Evolutionary conservation across 371 early-diverging fungal genomes (phyloP), one percentile per base, ranked within the genome.

Genomic region (Mucor plumbeus): DNA sequence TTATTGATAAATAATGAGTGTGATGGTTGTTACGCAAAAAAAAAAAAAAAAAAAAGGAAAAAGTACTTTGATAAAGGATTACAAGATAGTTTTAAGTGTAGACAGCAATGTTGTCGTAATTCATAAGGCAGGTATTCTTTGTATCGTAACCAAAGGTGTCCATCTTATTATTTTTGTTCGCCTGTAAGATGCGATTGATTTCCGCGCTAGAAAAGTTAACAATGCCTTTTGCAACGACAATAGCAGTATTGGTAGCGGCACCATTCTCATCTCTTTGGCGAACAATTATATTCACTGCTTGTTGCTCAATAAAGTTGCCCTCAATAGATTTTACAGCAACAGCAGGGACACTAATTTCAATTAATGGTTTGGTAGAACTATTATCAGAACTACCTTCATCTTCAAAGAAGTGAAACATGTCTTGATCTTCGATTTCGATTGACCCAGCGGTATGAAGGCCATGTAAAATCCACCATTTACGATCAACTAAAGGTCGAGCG

Each of bases 391-490:
- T 81, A 3, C 87, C 80, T 35, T 95, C 63, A 4, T 96, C 96
- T 14, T 76, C 83, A 47, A 17, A 7, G 8, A 19, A 47, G 47
- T 4, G 17, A 6, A 3, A 47, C 19, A 26, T 26, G 4, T 47
- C 19, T 19, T 47, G 10, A 47, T 47, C 47, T 17, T 47, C 47
- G 5, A 98, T 80, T 66, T 83, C 88, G 34, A 98, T 74, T 1
- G 87, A 88, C 15, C 98, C 98, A 2, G 89, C 89, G 9, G 92
- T 83, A 67, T 91, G 90, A 62, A 97, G 80, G 15, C 96, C 95
- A 72, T 95, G 92, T 73, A 90, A 77, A 72, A 97, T 94, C 97
- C 97, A 96, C 96, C 96, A 97, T 68, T 95, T 93, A 61, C 92
- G 88, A 79, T 95, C 94, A 34, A 90, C 80, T 78, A 94, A 80